Conservation (phyloP, 2,329 filamentous ascomycete species). For the Pestalotiopsis sp. region DNA sequence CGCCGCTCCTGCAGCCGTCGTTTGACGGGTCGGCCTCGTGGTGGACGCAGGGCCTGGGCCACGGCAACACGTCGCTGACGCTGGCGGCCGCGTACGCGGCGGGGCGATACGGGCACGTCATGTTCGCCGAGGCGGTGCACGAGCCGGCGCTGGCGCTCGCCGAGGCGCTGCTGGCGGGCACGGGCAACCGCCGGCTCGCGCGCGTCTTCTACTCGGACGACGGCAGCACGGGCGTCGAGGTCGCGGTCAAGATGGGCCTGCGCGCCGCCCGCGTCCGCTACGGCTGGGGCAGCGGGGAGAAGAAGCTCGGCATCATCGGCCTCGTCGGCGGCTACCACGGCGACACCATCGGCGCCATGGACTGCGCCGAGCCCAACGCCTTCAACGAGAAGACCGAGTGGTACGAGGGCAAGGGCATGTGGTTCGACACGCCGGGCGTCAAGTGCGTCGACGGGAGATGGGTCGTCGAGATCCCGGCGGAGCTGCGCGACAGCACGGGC, state of each 20-base stretch:
- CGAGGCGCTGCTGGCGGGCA: constrained; percentile 59
- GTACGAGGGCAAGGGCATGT: constrained; percentile 78
- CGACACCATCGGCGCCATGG: constrained; percentile 88
- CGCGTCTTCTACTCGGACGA: constrained; percentile 86
- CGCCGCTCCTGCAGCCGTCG: constrained; percentile 59
- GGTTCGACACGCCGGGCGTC: constrained; percentile 79
- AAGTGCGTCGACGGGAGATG: constrained; percentile 68
- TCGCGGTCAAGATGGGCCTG: constrained; percentile 83
- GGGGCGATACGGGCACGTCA: constrained; percentile 83
- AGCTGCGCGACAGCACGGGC: constrained; percentile 44
- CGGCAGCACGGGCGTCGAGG: constrained; percentile 80
- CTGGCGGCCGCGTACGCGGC: constrained; percentile 80
- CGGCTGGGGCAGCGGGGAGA: constrained; percentile 59
- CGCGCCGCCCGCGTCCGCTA: constrained; percentile 70
- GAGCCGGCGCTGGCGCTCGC: constrained; percentile 74
- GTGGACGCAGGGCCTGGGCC: constrained; percentile 90
- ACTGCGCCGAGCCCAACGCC: constrained; percentile 74
- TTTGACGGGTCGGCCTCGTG: constrained; percentile 87
- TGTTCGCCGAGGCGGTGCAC: constrained; percentile 83
- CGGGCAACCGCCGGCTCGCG: constrained; percentile 65
- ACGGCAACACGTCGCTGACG: constrained; percentile 72
- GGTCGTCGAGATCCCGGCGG: constrained; percentile 60
- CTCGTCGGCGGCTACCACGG: constrained; percentile 84
- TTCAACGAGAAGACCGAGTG: constrained; percentile 86
- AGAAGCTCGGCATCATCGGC: constrained; percentile 70